Base-by-base conservation (phyloP, 164 flowering plant species). In the Vitis vinifera region DNA sequence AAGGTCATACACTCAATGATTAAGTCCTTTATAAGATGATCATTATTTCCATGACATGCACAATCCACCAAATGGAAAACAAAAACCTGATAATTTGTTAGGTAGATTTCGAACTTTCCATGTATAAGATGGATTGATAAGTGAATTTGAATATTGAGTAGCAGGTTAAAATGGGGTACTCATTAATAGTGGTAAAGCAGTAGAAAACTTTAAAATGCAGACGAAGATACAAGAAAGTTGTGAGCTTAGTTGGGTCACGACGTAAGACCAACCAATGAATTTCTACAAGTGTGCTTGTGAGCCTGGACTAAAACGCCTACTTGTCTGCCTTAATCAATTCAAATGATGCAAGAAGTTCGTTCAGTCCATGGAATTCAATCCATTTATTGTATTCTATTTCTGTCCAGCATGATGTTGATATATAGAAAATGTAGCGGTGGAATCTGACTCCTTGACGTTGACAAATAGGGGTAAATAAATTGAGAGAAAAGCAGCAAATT, bases 331-430 rank as follows among this genome's bases (percentile, higher is more conserved):
- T 55, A 56, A 51, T 62, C 57, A 15, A 13, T 10, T 50, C 14
- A 37, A 37, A 14, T 48, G 37, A 29, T 60, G 65, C 17, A 29
- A 19, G 8, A 67, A 47, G 14, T 56, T 63, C 23, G 47, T 65
- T 74, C 29, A 11, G 11, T 48, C 12, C 8, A 49, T 66, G 53
- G 49, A 55, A 37, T 37, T 37, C 6, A 3, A 37, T 37, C 44
- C 44, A 37, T 37, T 37, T 37, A 37, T 37, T 37, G 7, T 53
- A 53, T 63, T 48, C 9, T 9, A 27, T 59, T 55, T 71, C 2
- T 52, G 66, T 71, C 59, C 47, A 71, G 71, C 30, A 52, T 62
- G 77, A 77, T n/a, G 69, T 49, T 73, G 80, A 73, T 63, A 65
- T 67, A 63, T 57, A 49, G 15, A 7, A 10, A 3, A 10, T 14